Evolutionary conservation across 805 yeast genomes (phyloP), one percentile per base, ranked within the genome.

Genomic region (Wickerhamiella kazuoi): DNA sequence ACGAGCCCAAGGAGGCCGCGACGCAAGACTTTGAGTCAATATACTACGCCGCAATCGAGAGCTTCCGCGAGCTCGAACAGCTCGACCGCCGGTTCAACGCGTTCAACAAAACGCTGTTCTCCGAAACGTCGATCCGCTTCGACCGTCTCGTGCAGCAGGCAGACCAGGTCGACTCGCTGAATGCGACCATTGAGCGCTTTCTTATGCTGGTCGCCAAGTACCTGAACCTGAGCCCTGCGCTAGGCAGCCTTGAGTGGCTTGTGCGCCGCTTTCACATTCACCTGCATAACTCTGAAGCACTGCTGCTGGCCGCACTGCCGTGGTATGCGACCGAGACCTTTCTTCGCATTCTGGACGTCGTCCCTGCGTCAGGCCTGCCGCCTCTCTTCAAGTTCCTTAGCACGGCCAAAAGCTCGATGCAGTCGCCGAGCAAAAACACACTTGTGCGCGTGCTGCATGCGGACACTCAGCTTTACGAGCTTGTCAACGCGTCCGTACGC

Each of bases 201-300:
- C 61, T 90, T 44, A 67, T 76, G 42, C 64, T 87, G 47, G 64
- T 76, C 8, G 76, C 93, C 3, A 82, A 93, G 2, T 76, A 75
- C 56, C 74, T 87, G 69, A 69, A 74, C 46, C 60, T 84, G 39
- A 68, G 74, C 18, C 81, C 93, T 19, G 69, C 95, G 2, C 52
- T 82, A 37, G 76, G 76, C 49, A 87, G 95, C 4, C 65, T 83
- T 11, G 98, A 90, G 63, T 90, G 98, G 98, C 72, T 86, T 19
- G 77, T 90, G 16, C 77, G 98, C 62, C 71, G 97, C 50, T 64
- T 90, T 76, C 63, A 83, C 53, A 73, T 83, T 47, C 86, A 90
- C 54, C 65, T 80, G 36, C 76, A 79, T 51, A 83, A 80, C 51
- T 62, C 84, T 0, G 97, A 87, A 56, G 55, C 65, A 40, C 53